Conservation (phyloP, 805 yeast species). For the Lipomyces yamanashiensis region DNA sequence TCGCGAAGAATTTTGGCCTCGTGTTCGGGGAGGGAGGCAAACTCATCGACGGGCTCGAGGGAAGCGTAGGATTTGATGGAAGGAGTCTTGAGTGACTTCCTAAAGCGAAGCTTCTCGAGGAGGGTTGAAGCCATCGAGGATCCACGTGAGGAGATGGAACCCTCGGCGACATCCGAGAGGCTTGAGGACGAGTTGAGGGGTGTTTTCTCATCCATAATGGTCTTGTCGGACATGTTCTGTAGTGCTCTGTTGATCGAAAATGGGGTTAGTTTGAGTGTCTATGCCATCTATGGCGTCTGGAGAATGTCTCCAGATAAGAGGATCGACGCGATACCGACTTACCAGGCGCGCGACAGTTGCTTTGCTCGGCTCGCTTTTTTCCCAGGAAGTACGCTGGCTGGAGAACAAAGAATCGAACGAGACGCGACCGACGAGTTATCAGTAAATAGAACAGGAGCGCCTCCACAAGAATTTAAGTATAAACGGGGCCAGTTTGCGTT, state of each 20-base stretch:
- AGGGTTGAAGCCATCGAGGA: conserved; percentile 11
- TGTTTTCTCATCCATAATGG: conserved; percentile 19
- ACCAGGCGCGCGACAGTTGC: no score
- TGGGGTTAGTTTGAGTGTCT: not conserved
- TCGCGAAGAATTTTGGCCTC: conserved; percentile 45
- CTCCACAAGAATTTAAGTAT: no score
- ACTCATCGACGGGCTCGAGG: conserved; percentile 33
- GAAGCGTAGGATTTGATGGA: conserved; percentile 28
- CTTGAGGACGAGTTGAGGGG: conserved; percentile 15
- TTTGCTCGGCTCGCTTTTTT: no score
- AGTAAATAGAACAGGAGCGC: no score
- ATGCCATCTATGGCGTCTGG: no score
- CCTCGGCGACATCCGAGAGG: conserved; percentile 18
- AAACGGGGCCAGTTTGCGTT: no score
- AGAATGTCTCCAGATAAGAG: no score
- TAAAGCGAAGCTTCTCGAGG: conserved; percentile 19
- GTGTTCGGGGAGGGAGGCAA: conserved; percentile 39
- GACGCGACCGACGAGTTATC: no score
- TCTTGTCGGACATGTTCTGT: conserved; percentile 20
- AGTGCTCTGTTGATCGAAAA: not conserved
- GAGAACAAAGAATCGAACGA: no score
- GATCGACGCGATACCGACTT: no score
- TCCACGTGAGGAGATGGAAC: conserved; percentile 19
- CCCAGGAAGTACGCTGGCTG: no score
- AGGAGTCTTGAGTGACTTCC: conserved; percentile 9